Conservation (phyloP, 768 basidiomycete genomes). For the Chalciporus pseudorubinellus region DNA sequence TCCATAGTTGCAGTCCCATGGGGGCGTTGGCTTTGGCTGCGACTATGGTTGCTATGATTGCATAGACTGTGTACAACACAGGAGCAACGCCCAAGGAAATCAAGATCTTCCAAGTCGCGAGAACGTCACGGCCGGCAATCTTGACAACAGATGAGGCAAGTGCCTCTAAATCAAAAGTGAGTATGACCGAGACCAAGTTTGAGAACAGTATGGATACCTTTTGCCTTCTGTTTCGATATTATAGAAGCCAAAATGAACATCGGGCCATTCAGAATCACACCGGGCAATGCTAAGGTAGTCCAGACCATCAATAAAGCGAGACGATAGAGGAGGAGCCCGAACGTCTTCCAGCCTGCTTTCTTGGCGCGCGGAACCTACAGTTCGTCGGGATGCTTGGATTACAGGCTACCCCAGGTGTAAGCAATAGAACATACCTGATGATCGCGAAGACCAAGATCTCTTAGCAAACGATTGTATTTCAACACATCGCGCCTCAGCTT, state of each 20-base stretch:
- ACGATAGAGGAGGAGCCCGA: constrained; percentile 82
- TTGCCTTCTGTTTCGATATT: constrained; percentile 85
- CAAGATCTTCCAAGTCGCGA: constrained; percentile 96
- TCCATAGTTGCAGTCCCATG: constrained; percentile 61
- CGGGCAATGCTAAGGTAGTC: constrained; percentile 84
- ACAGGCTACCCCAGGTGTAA: neutral
- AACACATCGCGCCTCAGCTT: constrained; percentile 76
- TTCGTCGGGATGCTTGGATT: neutral
- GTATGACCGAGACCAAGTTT: neutral
- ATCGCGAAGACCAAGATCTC: constrained; percentile 89
- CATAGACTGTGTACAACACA: constrained; percentile 80
- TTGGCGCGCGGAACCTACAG: constrained; percentile 81
- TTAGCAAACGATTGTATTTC: constrained; percentile 84
- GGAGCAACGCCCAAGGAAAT: constrained; percentile 92
- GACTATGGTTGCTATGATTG: constrained; percentile 70
- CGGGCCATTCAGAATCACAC: constrained; percentile 86
- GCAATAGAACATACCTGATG: constrained; percentile 63
- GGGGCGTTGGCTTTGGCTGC: constrained; percentile 67
- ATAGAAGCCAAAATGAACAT: constrained; percentile 90
- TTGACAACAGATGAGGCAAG: constrained; percentile 95
- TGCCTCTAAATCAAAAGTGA: constrained; percentile 59
- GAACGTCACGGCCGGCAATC: constrained; percentile 92
- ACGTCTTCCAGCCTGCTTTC: constrained; percentile 81
- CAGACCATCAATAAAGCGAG: constrained; percentile 73
- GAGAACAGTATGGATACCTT: constrained; percentile 48